Conservation (phyloP, 163 green algal genomes). For the Scenedesmus sp. region DNA sequence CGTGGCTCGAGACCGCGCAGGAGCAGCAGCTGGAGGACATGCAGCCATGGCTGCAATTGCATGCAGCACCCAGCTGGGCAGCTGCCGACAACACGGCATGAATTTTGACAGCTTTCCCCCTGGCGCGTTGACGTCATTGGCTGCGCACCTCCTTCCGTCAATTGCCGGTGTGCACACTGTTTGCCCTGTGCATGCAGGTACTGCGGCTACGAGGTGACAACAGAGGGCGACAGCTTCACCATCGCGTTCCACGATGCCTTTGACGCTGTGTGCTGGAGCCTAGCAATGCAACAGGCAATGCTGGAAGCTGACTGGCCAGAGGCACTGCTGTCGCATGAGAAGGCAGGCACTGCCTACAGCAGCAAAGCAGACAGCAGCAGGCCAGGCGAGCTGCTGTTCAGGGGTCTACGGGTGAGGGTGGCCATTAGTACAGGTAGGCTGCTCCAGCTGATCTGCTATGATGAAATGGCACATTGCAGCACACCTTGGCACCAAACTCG, state of each 20-base stretch:
- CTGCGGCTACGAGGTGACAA: slow-evolving; percentile 58
- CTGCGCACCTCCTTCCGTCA: neutral
- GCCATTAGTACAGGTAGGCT: neutral
- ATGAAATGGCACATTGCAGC: no score
- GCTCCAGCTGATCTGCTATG: neutral
- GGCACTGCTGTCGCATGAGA: slow-evolving; percentile 60
- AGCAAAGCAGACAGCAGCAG: slow-evolving; percentile 38
- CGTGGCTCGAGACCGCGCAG: no score
- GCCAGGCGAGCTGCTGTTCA: slow-evolving; percentile 58
- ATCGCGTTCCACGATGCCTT: slow-evolving; percentile 71
- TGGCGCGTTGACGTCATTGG: no score
- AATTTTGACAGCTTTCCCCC: no score
- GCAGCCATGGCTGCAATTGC: no score
- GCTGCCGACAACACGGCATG: no score
- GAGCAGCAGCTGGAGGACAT: no score
- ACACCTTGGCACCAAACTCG: no score
- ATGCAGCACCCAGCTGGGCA: no score
- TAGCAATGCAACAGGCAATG: slow-evolving; percentile 71
- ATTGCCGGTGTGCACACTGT: neutral
- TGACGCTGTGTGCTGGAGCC: slow-evolving; percentile 66
- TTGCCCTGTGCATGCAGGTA: neutral
- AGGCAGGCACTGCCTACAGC: slow-evolving; percentile 37
- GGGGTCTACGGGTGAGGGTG: slow-evolving; percentile 70
- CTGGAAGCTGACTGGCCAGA: slow-evolving; percentile 69
- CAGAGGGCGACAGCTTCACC: slow-evolving; percentile 81